These are phyloP conservation scores for Homolaphlyctis polyrhiza DNA, from an alignment of 371 early-diverging fungal genomes.

Conservation along the genomic window DNA sequence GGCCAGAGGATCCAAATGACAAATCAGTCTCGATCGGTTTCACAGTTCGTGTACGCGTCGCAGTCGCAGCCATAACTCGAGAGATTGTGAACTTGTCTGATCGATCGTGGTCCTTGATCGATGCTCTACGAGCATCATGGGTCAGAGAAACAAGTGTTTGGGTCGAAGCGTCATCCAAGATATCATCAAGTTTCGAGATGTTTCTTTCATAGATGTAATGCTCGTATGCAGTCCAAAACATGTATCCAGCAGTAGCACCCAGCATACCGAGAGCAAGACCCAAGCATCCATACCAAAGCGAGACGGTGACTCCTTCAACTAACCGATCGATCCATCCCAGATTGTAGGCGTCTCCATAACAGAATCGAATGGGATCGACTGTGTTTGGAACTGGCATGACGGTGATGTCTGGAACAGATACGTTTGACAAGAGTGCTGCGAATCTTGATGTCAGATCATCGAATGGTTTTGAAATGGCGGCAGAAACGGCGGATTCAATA, in stretches of 20 bases:
- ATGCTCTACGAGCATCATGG: background rate
- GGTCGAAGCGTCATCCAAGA: background rate
- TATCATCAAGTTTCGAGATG: background rate
- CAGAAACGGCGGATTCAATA: background rate
- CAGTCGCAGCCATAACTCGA: background rate
- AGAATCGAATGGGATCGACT: background rate
- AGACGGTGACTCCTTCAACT: background rate
- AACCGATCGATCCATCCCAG: constrained; percentile 4
- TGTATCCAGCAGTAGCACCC: background rate
- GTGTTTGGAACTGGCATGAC: background rate
- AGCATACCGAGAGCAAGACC: background rate
- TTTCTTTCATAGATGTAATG: background rate
- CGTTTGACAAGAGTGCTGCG: background rate
- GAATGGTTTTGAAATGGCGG: background rate
- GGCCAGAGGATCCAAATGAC: too few species aligned
- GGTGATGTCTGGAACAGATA: background rate
- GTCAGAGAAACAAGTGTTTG: background rate
- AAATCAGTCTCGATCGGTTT: background rate
- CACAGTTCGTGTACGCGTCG: background rate
- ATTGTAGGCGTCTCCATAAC: background rate
- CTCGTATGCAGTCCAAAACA: background rate
- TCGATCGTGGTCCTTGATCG: background rate
- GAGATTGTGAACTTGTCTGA: background rate
- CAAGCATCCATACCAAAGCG: constrained; percentile 2
- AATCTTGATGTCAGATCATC: background rate